Evolutionary conservation across 768 basidiomycete genomes (phyloP).

Genomic region (Cantharellus anzutake): DNA sequence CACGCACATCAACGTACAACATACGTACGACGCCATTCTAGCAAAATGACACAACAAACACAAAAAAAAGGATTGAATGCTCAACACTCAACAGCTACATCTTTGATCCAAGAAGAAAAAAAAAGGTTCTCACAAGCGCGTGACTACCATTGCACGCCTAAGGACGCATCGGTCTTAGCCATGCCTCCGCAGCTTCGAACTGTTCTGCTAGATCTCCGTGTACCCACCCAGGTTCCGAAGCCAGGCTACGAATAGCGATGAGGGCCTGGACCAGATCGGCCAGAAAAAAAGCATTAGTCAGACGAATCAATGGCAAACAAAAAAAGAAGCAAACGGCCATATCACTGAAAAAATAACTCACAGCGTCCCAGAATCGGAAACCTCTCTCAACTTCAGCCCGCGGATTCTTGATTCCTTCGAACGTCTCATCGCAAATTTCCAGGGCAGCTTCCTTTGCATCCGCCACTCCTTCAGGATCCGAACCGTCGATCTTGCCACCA

Average conservation of each 20-base stretch:
- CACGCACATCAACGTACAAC: no score
- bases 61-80: no score
- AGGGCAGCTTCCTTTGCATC: conserved; percentile 77
- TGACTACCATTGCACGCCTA: conserved; percentile 12
- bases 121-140: no score
- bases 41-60: no score
- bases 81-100: no score
- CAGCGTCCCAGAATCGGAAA: conserved; percentile 97
- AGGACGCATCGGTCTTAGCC: conserved; percentile 83
- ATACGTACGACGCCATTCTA: no score
- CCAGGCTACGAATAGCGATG: conserved; percentile 76
- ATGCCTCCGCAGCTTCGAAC: conserved; percentile 89
- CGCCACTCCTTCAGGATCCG: conserved; percentile 56
- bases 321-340: conserved; percentile 8
- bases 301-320: conserved; percentile 2
- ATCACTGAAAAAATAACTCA: conserved; percentile 26
- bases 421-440: conserved; percentile 84
- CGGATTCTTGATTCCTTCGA: conserved; percentile 70
- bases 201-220: conserved; percentile 78
- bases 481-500: conserved; percentile 55
- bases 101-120: no score
- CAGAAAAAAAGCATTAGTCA: neutral
- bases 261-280: conserved; percentile 35
- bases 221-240: conserved; percentile 53
- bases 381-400: conserved; percentile 84